Percentiles rank a stretch among this genome's conserved stretches.
Conservation (phyloP, 139 green algal genomes). For the Asterochloris sp. region DNA sequence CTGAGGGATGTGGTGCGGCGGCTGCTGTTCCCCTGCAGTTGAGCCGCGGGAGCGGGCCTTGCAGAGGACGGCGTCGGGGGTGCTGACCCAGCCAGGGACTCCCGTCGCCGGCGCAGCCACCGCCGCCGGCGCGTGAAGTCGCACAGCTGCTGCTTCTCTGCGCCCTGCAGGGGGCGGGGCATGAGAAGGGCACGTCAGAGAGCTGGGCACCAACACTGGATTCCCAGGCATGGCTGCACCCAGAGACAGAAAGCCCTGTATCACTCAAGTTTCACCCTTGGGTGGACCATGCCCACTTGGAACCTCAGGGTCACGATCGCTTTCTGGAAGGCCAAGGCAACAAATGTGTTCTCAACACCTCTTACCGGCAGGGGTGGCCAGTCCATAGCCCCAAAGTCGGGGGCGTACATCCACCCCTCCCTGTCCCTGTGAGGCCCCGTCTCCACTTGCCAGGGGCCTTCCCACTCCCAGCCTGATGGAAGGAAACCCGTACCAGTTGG, state of each 20-base stretch:
- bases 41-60: not conserved
- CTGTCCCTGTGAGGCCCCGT: constrained; percentile 40
- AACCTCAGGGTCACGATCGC: not conserved
- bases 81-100: not conserved
- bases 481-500: no score
- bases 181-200: constrained; percentile 30
- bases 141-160: constrained; percentile 19
- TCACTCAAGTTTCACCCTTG: no score
- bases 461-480: constrained; percentile 68
- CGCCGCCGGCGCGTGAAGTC: constrained; percentile 54
- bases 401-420: constrained; percentile 69
- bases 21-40: not conserved
- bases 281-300: not conserved
- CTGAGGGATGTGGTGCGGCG: constrained; percentile 3
- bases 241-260: not conserved
- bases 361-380: constrained; percentile 26
- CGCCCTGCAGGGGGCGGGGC: constrained; percentile 27
- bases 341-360: no score
- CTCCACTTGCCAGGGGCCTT: constrained; percentile 68
- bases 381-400: constrained; percentile 36
- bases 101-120: constrained; percentile 45
- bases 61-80: not conserved
- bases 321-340: no score
- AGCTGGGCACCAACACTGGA: constrained; percentile 24
- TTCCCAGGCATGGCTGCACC: constrained; percentile 64